phyloP scores from a whole-genome alignment of 768 basidiomycete genomes.

The Leccinellum luteum region DNA sequence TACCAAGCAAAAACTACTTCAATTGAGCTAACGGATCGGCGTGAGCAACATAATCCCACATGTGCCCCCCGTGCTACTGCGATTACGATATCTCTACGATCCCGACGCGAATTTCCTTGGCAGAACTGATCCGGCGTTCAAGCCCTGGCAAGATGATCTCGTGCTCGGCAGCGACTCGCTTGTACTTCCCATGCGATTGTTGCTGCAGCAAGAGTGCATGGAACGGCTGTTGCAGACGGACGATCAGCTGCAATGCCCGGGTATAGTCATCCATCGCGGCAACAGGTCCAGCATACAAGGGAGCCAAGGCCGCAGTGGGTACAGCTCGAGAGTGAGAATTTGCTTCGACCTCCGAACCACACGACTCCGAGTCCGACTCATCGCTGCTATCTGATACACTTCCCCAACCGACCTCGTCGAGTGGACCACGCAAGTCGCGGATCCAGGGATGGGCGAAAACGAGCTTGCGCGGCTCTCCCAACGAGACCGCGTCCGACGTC shows the following conservation, averaged over 20 bases:
- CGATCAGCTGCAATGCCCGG: constrained; percentile 5
- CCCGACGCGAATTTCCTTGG: too few relatives aligned
- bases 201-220: too few relatives aligned
- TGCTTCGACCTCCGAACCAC: background rate
- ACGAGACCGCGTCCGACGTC: background rate
- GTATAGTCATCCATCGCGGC: background rate
- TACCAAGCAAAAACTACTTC: too few relatives aligned
- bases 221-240: background rate
- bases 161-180: too few relatives aligned
- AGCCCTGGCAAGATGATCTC: too few relatives aligned
- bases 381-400: background rate
- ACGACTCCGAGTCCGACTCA: background rate
- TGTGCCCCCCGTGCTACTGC: too few relatives aligned
- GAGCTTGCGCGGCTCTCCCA: background rate
- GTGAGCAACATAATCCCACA: too few relatives aligned
- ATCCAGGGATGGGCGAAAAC: constrained; percentile 12
- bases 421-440: background rate
- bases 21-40: too few relatives aligned
- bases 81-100: too few relatives aligned
- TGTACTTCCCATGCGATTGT: too few relatives aligned
- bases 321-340: background rate
- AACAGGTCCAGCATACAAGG: background rate
- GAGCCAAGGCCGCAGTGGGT: background rate
- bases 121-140: too few relatives aligned
- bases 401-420: background rate